Evolutionary conservation across 2,329 filamentous ascomycete genomes (phyloP).

Genomic region (Colletotrichum tanaceti): DNA sequence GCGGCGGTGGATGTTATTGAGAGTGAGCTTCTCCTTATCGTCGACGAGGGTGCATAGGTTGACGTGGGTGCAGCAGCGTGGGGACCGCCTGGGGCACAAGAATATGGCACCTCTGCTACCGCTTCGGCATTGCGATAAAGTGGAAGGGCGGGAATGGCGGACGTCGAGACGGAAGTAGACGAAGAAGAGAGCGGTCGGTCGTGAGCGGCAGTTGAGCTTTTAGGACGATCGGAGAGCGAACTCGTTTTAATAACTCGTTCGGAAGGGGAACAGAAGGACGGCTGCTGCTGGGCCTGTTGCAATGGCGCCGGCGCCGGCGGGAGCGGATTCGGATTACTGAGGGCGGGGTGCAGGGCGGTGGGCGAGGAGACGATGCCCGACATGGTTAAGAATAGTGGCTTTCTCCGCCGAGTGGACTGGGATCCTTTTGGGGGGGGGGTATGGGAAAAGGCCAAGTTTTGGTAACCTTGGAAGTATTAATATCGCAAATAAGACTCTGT

Average conservation of each 20-base stretch:
- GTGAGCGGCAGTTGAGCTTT: constrained; percentile 42
- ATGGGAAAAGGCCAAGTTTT: background rate
- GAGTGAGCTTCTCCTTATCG: constrained; percentile 38
- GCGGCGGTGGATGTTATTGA: constrained; percentile 40
- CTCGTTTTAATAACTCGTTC: constrained; percentile 45
- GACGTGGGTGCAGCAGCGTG: constrained; percentile 38
- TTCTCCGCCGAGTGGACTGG: constrained; percentile 26
- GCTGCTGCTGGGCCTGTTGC: constrained; percentile 11
- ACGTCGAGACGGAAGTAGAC: constrained; percentile 28
- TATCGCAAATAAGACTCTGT: constrained; percentile 3
- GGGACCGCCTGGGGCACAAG: constrained; percentile 24
- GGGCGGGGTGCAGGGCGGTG: constrained; percentile 62
- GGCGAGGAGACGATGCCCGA: constrained; percentile 57
- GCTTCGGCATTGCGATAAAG: constrained; percentile 40
- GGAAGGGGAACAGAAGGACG: constrained; percentile 10
- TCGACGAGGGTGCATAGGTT: constrained; percentile 22
- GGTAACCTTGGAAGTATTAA: background rate
- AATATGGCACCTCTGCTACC: constrained; percentile 24
- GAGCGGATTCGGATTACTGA: constrained; percentile 54
- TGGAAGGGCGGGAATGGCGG: constrained; percentile 34
- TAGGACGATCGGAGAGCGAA: constrained; percentile 44
- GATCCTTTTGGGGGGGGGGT: constrained; percentile 7
- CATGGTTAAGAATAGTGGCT: constrained; percentile 38
- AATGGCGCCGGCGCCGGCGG: constrained; percentile 41
- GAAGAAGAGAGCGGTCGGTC: constrained; percentile 41